Evolutionary conservation across 2,329 filamentous ascomycete genomes (phyloP), one percentile per base, ranked within the genome.

Genomic region (Aspergillus nomiae): DNA sequence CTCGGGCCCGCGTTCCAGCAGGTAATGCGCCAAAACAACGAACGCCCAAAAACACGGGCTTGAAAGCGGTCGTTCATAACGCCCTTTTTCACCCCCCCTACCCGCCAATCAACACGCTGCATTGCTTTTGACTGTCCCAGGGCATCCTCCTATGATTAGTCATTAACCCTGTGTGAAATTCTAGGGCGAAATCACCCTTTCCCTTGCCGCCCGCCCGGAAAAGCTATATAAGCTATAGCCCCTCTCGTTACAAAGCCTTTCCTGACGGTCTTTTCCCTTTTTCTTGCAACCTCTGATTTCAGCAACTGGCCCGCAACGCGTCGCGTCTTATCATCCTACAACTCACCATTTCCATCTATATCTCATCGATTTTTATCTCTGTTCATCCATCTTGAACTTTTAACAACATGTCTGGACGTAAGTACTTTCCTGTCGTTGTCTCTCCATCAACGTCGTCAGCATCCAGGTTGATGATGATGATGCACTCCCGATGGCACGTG

Each of bases 331-430:
- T 62, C 54, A 60, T 38, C 61, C 58, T 59, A 57, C 63, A 59
- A 64, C 61, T 63, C 57, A 60, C 19, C 50, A 9, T 46, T 46
- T 36, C 12, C 50, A 59, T 58, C 48, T 19, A 32, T 21, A 32
- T 61, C 36, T 56, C 57, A 59, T 60, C 54, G 45, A 53, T 66
- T 65, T 67, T 56, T 65, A 72, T 72, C 69, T 63, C 43, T 43
- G 54, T 62, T 30, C 51, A 69, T 69, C 63, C 56, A 53, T 38
- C 57, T 43, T 62, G 58, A 63, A 48, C 56, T 30, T 59, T 38
- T 63, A 34, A 64, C 70, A 77, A 64, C 58, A 79, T 79, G 77
- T 76, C 77, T 75, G 77, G 77, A 77, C 77, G 77, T 79, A 71
- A 76, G 77, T 79, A 67, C 1, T 66, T 21, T 50, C 61, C 19